Percentiles rank a stretch among this genome's conserved stretches.
Conservation (phyloP, 768 basidiomycete genomes). For the Boletus pseudopeckii region DNA sequence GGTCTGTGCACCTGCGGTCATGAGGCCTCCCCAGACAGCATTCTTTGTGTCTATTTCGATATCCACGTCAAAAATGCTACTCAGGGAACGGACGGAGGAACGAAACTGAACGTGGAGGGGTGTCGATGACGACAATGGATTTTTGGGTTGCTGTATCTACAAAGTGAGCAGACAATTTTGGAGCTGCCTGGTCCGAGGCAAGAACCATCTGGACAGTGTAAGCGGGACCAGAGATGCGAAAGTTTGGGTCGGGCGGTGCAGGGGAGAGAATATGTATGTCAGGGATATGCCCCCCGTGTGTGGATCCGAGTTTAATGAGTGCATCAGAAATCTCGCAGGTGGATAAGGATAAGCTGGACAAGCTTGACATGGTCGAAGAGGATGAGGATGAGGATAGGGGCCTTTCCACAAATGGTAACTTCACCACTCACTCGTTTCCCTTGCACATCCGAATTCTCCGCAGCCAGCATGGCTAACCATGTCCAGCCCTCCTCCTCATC, state of each 20-base stretch:
- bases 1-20: slow-evolving; percentile 81
- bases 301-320: slow-evolving; percentile 70
- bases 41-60: slow-evolving; percentile 57
- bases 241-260: slow-evolving; percentile 25
- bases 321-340: slow-evolving; percentile 89
- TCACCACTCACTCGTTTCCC: not conserved
- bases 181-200: slow-evolving; percentile 52
- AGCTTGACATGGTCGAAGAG: slow-evolving; percentile 2
- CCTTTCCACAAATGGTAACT: not conserved
- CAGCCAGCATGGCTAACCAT: slow-evolving; percentile 12
- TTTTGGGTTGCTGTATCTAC: slow-evolving; percentile 71
- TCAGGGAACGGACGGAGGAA: slow-evolving; percentile 7
- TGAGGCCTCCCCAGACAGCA: slow-evolving; percentile 91
- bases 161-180: slow-evolving; percentile 69
- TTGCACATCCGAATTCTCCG: not conserved
- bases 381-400: slow-evolving; percentile 1
- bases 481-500: slow-evolving; percentile 8
- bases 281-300: slow-evolving; percentile 76
- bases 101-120: slow-evolving; percentile 58
- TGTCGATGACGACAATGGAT: slow-evolving; percentile 69
- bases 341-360: slow-evolving; percentile 41
- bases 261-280: slow-evolving; percentile 58
- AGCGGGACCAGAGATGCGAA: slow-evolving; percentile 68
- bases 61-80: not conserved
- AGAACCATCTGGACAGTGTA: slow-evolving; percentile 86